Conservation (phyloP, 805 yeast species). For the Wickerhamomyces bisporus region DNA sequence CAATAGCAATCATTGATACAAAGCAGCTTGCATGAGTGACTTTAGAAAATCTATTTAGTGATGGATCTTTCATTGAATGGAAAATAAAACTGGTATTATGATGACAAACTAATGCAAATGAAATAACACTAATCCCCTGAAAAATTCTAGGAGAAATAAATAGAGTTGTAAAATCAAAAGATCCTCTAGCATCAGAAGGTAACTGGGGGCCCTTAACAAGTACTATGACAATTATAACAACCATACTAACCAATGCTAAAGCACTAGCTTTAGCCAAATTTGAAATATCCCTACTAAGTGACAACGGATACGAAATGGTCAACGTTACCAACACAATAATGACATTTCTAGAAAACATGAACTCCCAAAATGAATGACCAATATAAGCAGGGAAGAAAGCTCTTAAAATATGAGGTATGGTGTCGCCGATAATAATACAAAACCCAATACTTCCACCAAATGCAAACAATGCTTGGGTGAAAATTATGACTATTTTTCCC, state of each 20-base stretch:
- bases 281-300: constrained; percentile 75
- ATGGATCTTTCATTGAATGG: constrained; percentile 73
- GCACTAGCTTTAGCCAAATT: constrained; percentile 84
- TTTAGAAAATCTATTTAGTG: constrained; percentile 65
- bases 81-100: constrained; percentile 90
- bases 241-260: constrained; percentile 81
- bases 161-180: constrained; percentile 38
- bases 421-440: constrained; percentile 91
- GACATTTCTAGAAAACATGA: constrained; percentile 62
- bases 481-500: constrained; percentile 63
- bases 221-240: constrained; percentile 68
- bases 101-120: constrained; percentile 94
- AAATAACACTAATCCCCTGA: constrained; percentile 90
- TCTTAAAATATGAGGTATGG: constrained; percentile 83
- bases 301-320: constrained; percentile 76
- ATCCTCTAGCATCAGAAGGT: constrained; percentile 42
- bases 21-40: constrained; percentile 82
- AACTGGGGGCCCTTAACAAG: constrained; percentile 67
- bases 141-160: constrained; percentile 62
- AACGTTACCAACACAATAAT: constrained; percentile 66
- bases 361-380: constrained; percentile 34
- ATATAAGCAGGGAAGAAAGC: constrained; percentile 49
- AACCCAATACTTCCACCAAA: constrained; percentile 94
- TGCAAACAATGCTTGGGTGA: constrained; percentile 85
- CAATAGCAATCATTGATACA: constrained; percentile 75